Base-by-base conservation (phyloP, 164 flowering plant species). In the Magnolia kwangsiensis region DNA sequence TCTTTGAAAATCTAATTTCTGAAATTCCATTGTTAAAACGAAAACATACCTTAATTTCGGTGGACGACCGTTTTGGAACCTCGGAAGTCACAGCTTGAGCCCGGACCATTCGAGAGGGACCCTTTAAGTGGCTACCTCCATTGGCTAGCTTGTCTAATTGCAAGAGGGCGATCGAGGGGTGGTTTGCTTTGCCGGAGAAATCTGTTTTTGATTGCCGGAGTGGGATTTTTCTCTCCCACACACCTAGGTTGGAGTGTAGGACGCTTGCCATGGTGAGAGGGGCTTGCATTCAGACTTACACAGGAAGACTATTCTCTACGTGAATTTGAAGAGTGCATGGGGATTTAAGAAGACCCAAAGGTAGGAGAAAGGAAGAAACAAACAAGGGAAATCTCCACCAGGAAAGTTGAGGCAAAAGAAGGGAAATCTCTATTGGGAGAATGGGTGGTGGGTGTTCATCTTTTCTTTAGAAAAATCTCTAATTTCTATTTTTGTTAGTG, bases 241-340 rank as follows among this genome's bases (percentile, higher is more conserved):
- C 72, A 63, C 63, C 67, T 31, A 63, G 70, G 7, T 70, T 72
- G 58, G 79, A 80, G 74, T 69, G 31, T 50, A 72, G 11, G 67
- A 80, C 68, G 76, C 72, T 72, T 78, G 82, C 37, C 82, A 82
- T 80, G 74, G 63, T 58, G 65, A n/a, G 65, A n/a, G 65, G 20
- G 65, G 5, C 63, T 59, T 59, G 16, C 5, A 10, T 8, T 14
- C 63, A 13, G 13, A 59, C 63, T 59, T 4, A 19, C 63, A 16
- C 14, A 29, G 71, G 13, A 29, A 1, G 5, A 18, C 18, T 10
- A 9, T 63, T 31, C 24, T 73, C 51, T 29, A 63, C 51, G 65
- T 37, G 31, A 9, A 51, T 20, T 51, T 51, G 0, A n/a, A 59
- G 21, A 24, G 11, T 50, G 18, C 29, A 20, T 51, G 73, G 63